A percentile compares a stretch with the other conserved stretches of the same genome.
These are phyloP conservation scores for Spiromastix sp. DNA, from an alignment of 2,329 filamentous ascomycete genomes.

Conservation along the genomic window DNA sequence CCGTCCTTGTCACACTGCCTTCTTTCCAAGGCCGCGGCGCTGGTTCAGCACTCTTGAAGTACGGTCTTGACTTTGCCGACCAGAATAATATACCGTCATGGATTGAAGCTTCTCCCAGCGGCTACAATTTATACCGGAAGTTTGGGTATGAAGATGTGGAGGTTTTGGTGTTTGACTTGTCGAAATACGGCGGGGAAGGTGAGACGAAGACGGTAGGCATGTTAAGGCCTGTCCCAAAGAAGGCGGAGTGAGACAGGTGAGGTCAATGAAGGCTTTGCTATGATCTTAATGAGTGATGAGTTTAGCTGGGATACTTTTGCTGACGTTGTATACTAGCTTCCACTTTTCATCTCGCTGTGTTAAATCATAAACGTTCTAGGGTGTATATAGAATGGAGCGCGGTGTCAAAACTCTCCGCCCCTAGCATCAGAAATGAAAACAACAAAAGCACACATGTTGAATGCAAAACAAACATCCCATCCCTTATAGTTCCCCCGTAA, in stretches of 20 bases:
- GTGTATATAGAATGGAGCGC: neutral
- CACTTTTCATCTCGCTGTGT: too few species aligned
- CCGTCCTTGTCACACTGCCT: constrained; percentile 26
- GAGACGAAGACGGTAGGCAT: constrained; percentile 9
- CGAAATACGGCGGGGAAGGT: constrained; percentile 13
- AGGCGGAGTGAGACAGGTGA: neutral
- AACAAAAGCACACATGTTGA: neutral
- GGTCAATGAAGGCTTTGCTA: too few species aligned
- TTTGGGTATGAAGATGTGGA: constrained; percentile 19
- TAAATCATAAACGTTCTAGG: too few species aligned
- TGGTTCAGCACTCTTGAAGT: constrained; percentile 17
- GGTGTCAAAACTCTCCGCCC: neutral
- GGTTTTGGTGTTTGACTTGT: constrained; percentile 7
- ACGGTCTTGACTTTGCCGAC: constrained; percentile 15
- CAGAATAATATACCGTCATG: constrained; percentile 14
- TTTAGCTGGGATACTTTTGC: too few species aligned
- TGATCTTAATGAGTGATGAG: too few species aligned
- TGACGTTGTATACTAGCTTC: too few species aligned
- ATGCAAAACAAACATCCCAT: too few species aligned
- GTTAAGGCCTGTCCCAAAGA: constrained; percentile 1
- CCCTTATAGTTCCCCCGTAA: too few species aligned
- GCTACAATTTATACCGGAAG: constrained; percentile 18
- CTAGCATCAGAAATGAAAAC: too few species aligned
- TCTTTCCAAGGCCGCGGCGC: constrained; percentile 19
- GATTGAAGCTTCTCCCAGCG: constrained; percentile 17